A percentile compares a stretch with the other conserved stretches of the same genome.
These are phyloP conservation scores for Mycena albidolilacea DNA, from an alignment of 768 basidiomycete genomes.

Conservation along the genomic window DNA sequence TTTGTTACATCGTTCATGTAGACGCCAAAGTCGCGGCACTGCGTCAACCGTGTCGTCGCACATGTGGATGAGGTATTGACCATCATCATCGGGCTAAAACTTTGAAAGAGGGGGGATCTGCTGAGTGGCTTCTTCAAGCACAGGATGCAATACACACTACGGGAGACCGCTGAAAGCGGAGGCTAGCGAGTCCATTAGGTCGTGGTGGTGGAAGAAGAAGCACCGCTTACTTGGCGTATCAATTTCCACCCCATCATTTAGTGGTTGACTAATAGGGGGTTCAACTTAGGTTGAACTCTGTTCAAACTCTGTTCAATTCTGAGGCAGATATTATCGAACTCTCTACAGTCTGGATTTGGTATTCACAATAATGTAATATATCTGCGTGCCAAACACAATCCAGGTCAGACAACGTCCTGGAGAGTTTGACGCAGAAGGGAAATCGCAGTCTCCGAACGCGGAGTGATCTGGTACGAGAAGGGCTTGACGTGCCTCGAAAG, in stretches of 20 bases:
- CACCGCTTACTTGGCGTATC: background rate
- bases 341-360: no score
- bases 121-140: background rate
- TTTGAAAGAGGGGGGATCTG: slow-evolving; percentile 13
- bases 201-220: background rate
- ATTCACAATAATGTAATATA: no score
- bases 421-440: slow-evolving; percentile 15
- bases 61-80: slow-evolving; percentile 49
- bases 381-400: no score
- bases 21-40: slow-evolving; percentile 48
- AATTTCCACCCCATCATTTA: no score
- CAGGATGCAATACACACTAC: slow-evolving; percentile 12
- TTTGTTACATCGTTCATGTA: slow-evolving; percentile 45
- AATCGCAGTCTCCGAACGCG: background rate
- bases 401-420: background rate
- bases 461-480: slow-evolving; percentile 9
- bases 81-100: slow-evolving; percentile 48
- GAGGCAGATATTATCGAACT: no score
- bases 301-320: background rate
- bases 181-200: slow-evolving; percentile 18
- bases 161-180: slow-evolving; percentile 29
- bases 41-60: slow-evolving; percentile 47
- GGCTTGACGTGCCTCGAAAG: slow-evolving; percentile 3
- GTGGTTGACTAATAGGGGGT: background rate
- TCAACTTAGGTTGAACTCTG: background rate